These are phyloP conservation scores for Quercus dentata DNA, from an alignment of 306 rosid genomes.

Conservation along the genomic window DNA sequence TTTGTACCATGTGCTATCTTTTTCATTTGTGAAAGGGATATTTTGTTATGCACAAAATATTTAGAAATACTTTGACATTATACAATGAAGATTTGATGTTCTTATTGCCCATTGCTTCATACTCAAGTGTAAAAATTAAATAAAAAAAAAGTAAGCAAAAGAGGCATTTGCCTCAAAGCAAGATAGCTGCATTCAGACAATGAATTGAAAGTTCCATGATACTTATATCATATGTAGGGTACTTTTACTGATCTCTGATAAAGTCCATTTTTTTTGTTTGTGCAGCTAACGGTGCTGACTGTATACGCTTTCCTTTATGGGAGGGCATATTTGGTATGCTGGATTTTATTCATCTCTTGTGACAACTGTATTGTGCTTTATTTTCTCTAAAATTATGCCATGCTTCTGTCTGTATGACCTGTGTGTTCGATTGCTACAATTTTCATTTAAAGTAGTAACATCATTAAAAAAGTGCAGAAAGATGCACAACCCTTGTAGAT, in stretches of 20 bases:
- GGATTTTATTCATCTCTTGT: background rate
- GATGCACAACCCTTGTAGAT: too few relatives aligned
- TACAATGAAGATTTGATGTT: background rate
- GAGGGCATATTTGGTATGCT: slow-evolving; percentile 75
- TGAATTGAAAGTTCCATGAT: background rate
- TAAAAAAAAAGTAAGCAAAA: background rate
- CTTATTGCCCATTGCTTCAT: background rate
- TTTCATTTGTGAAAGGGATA: background rate
- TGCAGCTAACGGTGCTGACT: slow-evolving; percentile 93
- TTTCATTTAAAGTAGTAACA: too few relatives aligned
- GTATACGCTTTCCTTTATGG: slow-evolving; percentile 87
- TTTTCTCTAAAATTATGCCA: background rate
- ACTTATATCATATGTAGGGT: background rate
- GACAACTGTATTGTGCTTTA: background rate
- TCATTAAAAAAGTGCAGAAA: too few relatives aligned
- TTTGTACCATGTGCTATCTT: background rate
- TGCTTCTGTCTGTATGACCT: background rate
- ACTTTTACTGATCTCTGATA: slow-evolving; percentile 20
- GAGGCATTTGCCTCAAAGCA: background rate
- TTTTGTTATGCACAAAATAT: background rate
- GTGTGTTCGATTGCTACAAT: background rate
- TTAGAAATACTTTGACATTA: background rate
- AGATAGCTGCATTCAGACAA: background rate
- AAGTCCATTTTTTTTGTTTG: slow-evolving; percentile 6
- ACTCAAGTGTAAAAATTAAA: background rate